phyloP scores from a whole-genome alignment of 139 green algal genomes.

The Eudorina sp. region DNA sequence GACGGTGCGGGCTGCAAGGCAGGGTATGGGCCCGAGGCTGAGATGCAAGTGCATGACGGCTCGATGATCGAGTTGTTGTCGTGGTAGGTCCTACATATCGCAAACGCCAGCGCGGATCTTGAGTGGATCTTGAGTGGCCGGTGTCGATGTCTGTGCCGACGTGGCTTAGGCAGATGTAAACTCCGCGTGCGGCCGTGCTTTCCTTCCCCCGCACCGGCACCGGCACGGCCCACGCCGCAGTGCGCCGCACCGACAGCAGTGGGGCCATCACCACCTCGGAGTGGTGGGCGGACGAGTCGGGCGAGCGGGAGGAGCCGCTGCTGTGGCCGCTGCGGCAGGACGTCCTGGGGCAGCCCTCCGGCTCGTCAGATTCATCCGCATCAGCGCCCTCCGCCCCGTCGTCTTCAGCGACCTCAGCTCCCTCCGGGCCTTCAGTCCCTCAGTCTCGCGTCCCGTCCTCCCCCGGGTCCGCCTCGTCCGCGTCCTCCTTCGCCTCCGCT shows the following conservation, averaged over 20 bases:
- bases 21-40: no score
- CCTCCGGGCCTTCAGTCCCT: not conserved
- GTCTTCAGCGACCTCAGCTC: not conserved
- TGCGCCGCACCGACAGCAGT: not conserved
- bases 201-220: not conserved
- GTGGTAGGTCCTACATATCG: no score
- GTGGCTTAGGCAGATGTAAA: no score
- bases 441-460: no score
- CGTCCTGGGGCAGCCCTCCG: not conserved
- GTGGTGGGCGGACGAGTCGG: constrained; percentile 28
- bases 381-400: not conserved
- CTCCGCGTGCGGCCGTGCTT: not conserved
- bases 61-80: no score
- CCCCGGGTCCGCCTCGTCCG: no score
- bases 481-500: no score
- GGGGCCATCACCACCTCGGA: not conserved
- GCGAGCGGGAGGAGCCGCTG: constrained; percentile 17
- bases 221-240: not conserved
- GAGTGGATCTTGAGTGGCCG: no score
- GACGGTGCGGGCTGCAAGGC: no score
- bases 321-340: constrained; percentile 20
- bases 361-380: not conserved
- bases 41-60: no score
- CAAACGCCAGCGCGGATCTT: no score
- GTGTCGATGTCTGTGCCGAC: no score